Base-by-base conservation (phyloP, 2,329 filamentous ascomycete genomes). In the Nemania sp. region DNA sequence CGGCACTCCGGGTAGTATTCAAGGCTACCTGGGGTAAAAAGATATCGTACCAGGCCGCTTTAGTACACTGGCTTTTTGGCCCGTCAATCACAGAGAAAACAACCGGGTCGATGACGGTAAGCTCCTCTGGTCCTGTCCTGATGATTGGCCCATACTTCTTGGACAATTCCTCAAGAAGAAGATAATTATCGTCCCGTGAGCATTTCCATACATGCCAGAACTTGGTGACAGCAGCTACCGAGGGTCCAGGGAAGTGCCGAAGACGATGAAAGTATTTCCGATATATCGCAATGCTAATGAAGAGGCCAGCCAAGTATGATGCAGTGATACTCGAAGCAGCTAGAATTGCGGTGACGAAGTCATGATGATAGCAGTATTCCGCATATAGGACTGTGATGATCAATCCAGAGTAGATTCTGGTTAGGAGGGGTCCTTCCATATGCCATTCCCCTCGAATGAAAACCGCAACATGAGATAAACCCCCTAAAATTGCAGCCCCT, bases 11-110 rank as follows among this genome's bases (percentile, higher is more conserved):
- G 20, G 66, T 61, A 4, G 67, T 61, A 24, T 67, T 70, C 1
- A 75, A 8, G 0, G 72, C 65, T 7, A 72, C 35, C 18, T 72
- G 47, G 2, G 73, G 73, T 6, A 69, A 60, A 22, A 76, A 43
- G 8, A 73, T 68, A 29, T 76, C 73, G 61, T 75, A 75, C 66
- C 69, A 75, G 7, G 64, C 69, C 1, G 69, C 66, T 41, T 73
- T 74, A 10, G 59, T 68, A 41, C 57, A 73, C 5, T 63, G 45
- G 20, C 60, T 70, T 7, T 63, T 51, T 1, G 67, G 69, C 0
- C 74, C 70, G 24, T 72, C 70, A 2, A 73, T 41, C 1, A 67
- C 47, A 1, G 20, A 20, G 1, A 60, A 60, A 15, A 70, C 62
- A 32, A 63, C 52, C 24, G 74, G 59, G 22, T 73, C 62, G 49